Conservation (phyloP, 2,329 filamentous ascomycete species). For the Arthrobotrys entomopaga region DNA sequence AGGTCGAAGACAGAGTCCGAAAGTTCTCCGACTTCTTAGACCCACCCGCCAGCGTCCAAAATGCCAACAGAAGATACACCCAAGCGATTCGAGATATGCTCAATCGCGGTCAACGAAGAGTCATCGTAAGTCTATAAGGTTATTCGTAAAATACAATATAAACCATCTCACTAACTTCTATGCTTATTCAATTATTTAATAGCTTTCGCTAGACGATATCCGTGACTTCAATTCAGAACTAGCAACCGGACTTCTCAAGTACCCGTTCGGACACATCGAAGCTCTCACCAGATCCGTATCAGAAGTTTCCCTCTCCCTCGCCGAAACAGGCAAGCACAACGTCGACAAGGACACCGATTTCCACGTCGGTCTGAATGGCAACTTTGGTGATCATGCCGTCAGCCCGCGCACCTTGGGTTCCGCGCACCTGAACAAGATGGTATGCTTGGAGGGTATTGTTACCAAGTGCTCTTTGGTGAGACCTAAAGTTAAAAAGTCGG, state of each 20-base stretch:
- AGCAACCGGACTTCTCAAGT: constrained; percentile 75
- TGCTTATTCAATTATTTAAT: not conserved
- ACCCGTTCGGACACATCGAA: constrained; percentile 86
- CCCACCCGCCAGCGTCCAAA: constrained; percentile 50
- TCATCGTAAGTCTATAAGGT: constrained; percentile 69
- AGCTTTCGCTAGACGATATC: constrained; percentile 53
- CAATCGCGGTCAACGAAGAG: constrained; percentile 72
- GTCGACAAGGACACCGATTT: constrained; percentile 79
- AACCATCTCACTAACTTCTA: not conserved
- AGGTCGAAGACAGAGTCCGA: constrained; percentile 56
- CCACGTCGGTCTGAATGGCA: constrained; percentile 97
- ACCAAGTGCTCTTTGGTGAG: constrained; percentile 94
- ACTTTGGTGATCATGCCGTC: constrained; percentile 92
- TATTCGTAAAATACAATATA: not conserved
- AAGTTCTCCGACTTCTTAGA: constrained; percentile 58
- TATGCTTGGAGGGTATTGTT: constrained; percentile 96
- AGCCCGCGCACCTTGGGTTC: constrained; percentile 93
- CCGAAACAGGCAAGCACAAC: constrained; percentile 79
- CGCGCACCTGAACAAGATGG: constrained; percentile 91
- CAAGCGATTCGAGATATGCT: constrained; percentile 68
- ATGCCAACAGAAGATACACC: constrained; percentile 59
- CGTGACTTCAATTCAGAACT: constrained; percentile 44
- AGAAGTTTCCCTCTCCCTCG: constrained; percentile 82
- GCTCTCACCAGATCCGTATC: constrained; percentile 93
- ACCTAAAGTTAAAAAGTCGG: constrained; percentile 86